Base-by-base conservation (phyloP, 2,329 filamentous ascomycete species). In the Chrysosporium queenslandicum region DNA sequence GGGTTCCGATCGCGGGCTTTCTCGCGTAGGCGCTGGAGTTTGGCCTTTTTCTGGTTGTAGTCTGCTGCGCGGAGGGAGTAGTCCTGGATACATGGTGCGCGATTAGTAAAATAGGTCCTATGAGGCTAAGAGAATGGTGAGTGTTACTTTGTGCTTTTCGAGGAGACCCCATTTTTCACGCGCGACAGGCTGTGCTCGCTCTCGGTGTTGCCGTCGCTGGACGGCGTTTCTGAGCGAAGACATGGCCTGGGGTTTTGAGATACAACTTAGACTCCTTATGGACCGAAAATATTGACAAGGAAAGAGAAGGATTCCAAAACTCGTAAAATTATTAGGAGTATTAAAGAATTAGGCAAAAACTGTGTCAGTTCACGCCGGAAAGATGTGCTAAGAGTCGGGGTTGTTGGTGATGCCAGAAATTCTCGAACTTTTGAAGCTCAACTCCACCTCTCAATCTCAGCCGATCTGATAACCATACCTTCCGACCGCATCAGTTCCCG, bases 81-180 rank as follows among this genome's bases (percentile, higher is more conserved):
- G 69, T 84, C 81, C 73, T 77, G 42, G 12, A 16, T 43, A 12
- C 7, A n/a, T 27, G 39, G 9, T 12, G 32, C n/a, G 32, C n/a
- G 20, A 3, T 25, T 37, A 14, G 39, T 41, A 12, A 41, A 42
- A n/a, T n/a, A n/a, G n/a, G n/a, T n/a, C n/a, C n/a, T n/a, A n/a
- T n/a, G n/a, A n/a, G 4, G n/a, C 27, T 43, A 21, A 56, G 45
- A 37, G 54, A 52, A 52, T 29, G 45, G 42, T 39, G 6, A 14
- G 46, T 57, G 50, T 23, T 64, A 84, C 83, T 74, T 96, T 96
- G 77, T 92, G 86, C 74, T 98, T 97, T 70, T 97, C 92, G 56
- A 97, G 82, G 20, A 97, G 79, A 58, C 92, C 92, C 71, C 89
- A 88, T 74, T 87, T 87, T 59, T 83, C 75, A 50, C 92, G 87